Evolutionary conservation across 2,329 filamentous ascomycete species (phyloP).

Genomic region (Epichloe sibirici): DNA sequence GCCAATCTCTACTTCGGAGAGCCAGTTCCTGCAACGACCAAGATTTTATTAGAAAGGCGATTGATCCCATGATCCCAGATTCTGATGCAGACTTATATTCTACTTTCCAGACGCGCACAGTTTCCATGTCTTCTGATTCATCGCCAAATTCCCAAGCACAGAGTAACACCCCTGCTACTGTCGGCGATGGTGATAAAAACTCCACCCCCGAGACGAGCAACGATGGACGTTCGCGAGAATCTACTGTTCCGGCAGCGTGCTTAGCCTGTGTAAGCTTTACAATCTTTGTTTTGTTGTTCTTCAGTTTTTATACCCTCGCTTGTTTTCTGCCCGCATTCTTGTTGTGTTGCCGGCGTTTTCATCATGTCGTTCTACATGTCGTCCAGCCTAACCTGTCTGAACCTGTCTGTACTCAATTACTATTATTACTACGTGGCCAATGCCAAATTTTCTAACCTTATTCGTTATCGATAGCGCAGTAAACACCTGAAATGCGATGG

Average conservation of each 20-base stretch:
- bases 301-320: background rate
- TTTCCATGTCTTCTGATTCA: slow-evolving; percentile 4
- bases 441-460: background rate
- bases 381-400: background rate
- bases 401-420: background rate
- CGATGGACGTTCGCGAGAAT: slow-evolving; percentile 14
- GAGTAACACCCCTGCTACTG: background rate
- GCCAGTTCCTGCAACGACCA: background rate
- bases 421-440: background rate
- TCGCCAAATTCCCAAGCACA: slow-evolving; percentile 5
- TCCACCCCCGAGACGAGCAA: slow-evolving; percentile 5
- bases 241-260: slow-evolving; percentile 38
- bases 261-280: slow-evolving; percentile 37
- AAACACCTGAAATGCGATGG: slow-evolving; percentile 73
- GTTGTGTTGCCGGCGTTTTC: background rate
- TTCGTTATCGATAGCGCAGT: slow-evolving; percentile 27
- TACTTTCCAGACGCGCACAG: background rate
- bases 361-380: background rate
- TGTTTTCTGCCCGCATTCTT: background rate
- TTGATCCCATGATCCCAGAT: slow-evolving; percentile 1
- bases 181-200: slow-evolving; percentile 1
- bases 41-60: background rate
- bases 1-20: background rate
- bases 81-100: background rate
- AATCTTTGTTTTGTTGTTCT: background rate